Conservation (phyloP, 306 rosid species). For the Lithocarpus polystachyus region DNA sequence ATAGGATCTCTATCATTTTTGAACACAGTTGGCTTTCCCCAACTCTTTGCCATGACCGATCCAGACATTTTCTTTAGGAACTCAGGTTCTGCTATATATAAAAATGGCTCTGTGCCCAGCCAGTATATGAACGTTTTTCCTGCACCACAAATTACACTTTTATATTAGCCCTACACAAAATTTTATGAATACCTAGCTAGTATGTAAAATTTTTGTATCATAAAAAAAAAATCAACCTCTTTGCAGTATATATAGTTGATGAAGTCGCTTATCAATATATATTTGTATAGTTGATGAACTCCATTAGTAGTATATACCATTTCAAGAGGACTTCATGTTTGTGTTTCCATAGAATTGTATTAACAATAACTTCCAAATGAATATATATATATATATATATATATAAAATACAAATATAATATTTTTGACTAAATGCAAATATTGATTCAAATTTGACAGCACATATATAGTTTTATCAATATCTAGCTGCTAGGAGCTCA, state of each 20-base stretch:
- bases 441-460: too few species aligned
- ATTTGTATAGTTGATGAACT: not conserved
- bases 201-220: not conserved
- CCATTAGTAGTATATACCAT: not conserved
- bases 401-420: too few species aligned
- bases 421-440: too few species aligned
- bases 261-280: not conserved
- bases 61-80: conserved; percentile 61
- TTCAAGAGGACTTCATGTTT: too few species aligned
- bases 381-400: too few species aligned
- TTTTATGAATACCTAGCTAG: not conserved
- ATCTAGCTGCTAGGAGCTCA: conserved; percentile 14
- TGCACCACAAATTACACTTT: conserved; percentile 11
- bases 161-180: not conserved
- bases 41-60: conserved; percentile 54
- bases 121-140: conserved; percentile 73
- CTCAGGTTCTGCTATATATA: conserved; percentile 69
- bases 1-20: conserved; percentile 60
- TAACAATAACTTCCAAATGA: too few species aligned
- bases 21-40: conserved; percentile 84
- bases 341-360: too few species aligned
- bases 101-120: conserved; percentile 83
- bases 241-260: not conserved
- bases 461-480: too few species aligned
- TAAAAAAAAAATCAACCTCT: not conserved